These are phyloP conservation scores for Luffa aegyptiaca DNA, from an alignment of 306 rosid species.

Conservation along the genomic window DNA sequence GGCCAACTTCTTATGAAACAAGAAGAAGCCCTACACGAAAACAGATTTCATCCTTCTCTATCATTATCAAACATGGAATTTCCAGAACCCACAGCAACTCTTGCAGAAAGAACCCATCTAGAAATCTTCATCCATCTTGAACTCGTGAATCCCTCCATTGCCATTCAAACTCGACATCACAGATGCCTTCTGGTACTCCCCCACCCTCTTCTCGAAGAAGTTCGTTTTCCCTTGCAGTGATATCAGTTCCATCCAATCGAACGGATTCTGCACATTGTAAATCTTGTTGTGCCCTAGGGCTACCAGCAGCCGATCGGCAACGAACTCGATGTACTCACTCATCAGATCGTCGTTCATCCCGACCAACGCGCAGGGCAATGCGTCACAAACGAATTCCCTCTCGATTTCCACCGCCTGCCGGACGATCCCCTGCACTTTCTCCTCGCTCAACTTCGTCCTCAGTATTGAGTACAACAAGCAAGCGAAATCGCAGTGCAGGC, in stretches of 20 bases:
- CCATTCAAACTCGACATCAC: background rate
- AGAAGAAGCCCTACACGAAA: background rate
- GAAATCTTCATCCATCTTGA: background rate
- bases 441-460: background rate
- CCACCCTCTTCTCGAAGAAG: background rate
- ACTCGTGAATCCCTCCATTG: background rate
- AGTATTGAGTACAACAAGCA: background rate
- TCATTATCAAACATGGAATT: background rate
- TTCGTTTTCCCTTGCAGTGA: background rate
- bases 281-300: background rate
- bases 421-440: background rate
- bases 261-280: background rate
- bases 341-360: background rate
- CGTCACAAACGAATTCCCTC: background rate
- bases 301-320: background rate
- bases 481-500: background rate
- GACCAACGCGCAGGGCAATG: background rate
- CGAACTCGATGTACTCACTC: background rate
- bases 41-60: background rate
- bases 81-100: background rate
- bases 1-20: background rate
- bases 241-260: background rate
- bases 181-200: background rate
- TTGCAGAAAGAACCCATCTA: background rate
- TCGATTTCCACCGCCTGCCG: background rate